A percentile compares a stretch with the other conserved stretches of the same genome.
Evolutionary conservation across 768 basidiomycete species (phyloP).

Genomic region (Russula sp.): DNA sequence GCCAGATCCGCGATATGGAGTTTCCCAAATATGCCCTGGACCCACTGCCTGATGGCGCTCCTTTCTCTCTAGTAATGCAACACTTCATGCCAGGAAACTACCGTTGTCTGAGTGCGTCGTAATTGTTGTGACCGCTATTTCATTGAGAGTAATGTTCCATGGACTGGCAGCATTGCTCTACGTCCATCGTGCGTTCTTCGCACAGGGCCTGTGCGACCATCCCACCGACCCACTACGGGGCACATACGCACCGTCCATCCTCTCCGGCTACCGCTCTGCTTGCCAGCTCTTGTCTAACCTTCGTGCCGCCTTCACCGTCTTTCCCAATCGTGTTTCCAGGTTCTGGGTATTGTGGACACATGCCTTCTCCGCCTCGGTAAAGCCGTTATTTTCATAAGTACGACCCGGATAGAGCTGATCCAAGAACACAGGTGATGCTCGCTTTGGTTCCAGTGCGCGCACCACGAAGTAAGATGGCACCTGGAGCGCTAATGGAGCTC

Average conservation of each 20-base stretch:
- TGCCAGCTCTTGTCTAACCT: slow-evolving; percentile 15
- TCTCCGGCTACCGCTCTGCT: slow-evolving; percentile 21
- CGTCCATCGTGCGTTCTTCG: slow-evolving; percentile 72
- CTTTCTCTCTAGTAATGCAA: slow-evolving; percentile 59
- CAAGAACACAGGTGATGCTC: slow-evolving; percentile 51
- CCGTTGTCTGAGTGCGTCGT: slow-evolving; percentile 54
- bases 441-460: slow-evolving; percentile 72
- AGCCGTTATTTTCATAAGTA: neutral
- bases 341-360: slow-evolving; percentile 24
- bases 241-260: slow-evolving; percentile 18
- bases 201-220: slow-evolving; percentile 60
- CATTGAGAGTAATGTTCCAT: neutral
- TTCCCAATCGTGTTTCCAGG: slow-evolving; percentile 14
- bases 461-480: slow-evolving; percentile 57
- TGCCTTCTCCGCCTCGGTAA: slow-evolving; percentile 19
- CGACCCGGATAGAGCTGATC: neutral
- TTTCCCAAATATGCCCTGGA: slow-evolving; percentile 57
- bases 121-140: neutral
- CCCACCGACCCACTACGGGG: slow-evolving; percentile 53
- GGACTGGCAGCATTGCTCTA: slow-evolving; percentile 54
- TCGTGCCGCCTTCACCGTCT: slow-evolving; percentile 4
- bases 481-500: slow-evolving; percentile 63
- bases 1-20: slow-evolving; percentile 54
- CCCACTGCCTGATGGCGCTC: slow-evolving; percentile 41
- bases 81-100: slow-evolving; percentile 74